These are phyloP conservation scores for Aurantiochytrium sp. DNA, from an alignment of 108 stramenopile species.

Conservation along the genomic window DNA sequence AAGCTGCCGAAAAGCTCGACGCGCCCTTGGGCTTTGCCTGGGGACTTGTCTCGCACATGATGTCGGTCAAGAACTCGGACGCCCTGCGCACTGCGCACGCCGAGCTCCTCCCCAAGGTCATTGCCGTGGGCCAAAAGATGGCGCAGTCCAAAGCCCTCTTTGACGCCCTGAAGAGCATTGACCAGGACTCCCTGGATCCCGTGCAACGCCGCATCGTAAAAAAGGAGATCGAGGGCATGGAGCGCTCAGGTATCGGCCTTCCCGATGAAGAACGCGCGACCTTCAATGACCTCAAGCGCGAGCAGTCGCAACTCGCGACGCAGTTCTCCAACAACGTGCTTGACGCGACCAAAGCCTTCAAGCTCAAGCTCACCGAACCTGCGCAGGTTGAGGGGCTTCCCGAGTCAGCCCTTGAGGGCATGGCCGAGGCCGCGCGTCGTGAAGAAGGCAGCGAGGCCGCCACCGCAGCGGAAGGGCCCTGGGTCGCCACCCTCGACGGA, in stretches of 20 bases:
- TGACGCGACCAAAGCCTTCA: constrained; percentile 87
- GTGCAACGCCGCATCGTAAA: constrained; percentile 68
- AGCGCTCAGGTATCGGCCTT: constrained; percentile 79
- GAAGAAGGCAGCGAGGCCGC: constrained; percentile 45
- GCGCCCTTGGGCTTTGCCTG: constrained; percentile 66
- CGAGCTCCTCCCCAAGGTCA: constrained; percentile 80
- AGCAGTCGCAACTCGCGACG: constrained; percentile 71
- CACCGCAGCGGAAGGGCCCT: constrained; percentile 74
- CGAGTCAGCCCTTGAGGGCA: constrained; percentile 73
- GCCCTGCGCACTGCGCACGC: constrained; percentile 84
- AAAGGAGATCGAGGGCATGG: constrained; percentile 67
- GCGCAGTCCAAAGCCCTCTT: constrained; percentile 76
- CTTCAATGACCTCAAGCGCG: constrained; percentile 87
- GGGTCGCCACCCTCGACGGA: constrained; percentile 82
- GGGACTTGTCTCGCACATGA: constrained; percentile 93
- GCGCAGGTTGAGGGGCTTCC: constrained; percentile 76
- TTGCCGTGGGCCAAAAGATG: constrained; percentile 71
- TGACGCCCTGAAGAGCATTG: constrained; percentile 68
- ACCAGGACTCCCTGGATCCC: constrained; percentile 33
- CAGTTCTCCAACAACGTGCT: constrained; percentile 90
- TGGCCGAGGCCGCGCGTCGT: constrained; percentile 62
- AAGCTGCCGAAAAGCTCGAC: constrained; percentile 29
- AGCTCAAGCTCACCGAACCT: constrained; percentile 59
- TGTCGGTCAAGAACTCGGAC: constrained; percentile 88
- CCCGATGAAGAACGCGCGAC: constrained; percentile 72